These are phyloP conservation scores for Pestalotiopsis sp. DNA, from an alignment of 2,329 filamentous ascomycete genomes.

Conservation along the genomic window DNA sequence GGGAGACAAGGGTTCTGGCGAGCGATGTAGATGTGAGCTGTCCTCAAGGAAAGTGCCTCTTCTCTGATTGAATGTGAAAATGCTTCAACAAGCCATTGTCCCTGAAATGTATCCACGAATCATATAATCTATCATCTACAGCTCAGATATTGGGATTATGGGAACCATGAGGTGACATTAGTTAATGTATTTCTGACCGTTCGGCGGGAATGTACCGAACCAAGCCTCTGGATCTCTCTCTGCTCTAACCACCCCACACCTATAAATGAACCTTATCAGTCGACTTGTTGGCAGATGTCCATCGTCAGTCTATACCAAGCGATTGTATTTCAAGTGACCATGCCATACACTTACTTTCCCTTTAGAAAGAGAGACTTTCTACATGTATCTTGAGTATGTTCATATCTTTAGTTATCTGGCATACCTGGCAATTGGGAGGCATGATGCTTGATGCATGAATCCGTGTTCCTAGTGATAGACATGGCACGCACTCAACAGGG, in stretches of 20 bases:
- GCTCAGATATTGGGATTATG: background rate
- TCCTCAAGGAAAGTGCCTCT: background rate
- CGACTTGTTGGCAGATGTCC: background rate
- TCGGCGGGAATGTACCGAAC: conserved; percentile 7
- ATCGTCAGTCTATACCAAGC: background rate
- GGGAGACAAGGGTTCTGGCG: background rate
- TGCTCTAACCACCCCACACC: conserved; percentile 7
- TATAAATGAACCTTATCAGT: background rate
- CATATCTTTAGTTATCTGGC: background rate
- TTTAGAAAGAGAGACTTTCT: no score
- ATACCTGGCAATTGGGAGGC: background rate
- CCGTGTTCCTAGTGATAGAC: background rate
- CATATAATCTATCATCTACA: background rate
- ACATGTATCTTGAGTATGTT: no score
- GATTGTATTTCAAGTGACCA: no score
- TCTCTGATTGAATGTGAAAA: background rate
- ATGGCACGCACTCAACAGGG: no score
- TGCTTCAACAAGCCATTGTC: background rate
- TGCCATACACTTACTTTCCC: no score
- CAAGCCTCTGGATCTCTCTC: conserved; percentile 1
- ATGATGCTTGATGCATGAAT: background rate
- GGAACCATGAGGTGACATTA: background rate
- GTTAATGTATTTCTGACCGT: background rate
- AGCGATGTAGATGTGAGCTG: background rate
- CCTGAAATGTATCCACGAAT: background rate